Conservation (phyloP, 352 stramenopile genomes). For the Phytophthora kernoviae region DNA sequence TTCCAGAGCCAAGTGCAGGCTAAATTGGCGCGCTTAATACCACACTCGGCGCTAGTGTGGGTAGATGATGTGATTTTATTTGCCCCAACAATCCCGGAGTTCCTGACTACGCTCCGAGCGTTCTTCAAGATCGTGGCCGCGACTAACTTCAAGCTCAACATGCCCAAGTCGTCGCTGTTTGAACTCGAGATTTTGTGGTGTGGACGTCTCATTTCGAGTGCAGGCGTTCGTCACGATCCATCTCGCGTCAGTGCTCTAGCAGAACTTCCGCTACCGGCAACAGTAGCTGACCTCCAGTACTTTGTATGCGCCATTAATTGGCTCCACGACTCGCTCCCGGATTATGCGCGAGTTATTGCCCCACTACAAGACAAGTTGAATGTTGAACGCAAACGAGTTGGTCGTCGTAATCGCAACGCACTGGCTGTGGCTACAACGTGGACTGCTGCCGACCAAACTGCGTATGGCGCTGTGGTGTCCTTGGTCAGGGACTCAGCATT, state of each 20-base stretch:
- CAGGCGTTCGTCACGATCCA: constrained; percentile 15
- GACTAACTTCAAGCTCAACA: constrained; percentile 22
- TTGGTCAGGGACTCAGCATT: no score
- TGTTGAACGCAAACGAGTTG: not conserved
- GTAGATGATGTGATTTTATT: constrained; percentile 35
- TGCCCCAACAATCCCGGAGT: constrained; percentile 9
- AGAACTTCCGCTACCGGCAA: constrained; percentile 6
- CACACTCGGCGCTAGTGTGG: constrained; percentile 24
- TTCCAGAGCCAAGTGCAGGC: constrained; percentile 14
- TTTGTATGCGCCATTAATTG: constrained; percentile 20
- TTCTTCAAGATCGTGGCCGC: constrained; percentile 21
- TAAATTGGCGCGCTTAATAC: constrained; percentile 2
- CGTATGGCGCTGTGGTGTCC: no score
- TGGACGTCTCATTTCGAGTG: constrained; percentile 11
- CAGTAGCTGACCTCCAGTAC: constrained; percentile 13
- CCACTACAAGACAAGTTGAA: constrained; percentile 13
- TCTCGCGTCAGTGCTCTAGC: constrained; percentile 2
- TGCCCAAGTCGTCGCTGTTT: constrained; percentile 22
- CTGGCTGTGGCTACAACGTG: not conserved
- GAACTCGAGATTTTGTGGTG: constrained; percentile 19
- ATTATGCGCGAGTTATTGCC: constrained; percentile 9
- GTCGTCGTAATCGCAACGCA: constrained; percentile 3
- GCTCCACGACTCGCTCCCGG: constrained; percentile 11
- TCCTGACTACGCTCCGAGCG: not conserved
- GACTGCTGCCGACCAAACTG: not conserved